Evolutionary conservation across 2,329 filamentous ascomycete genomes (phyloP).

Genomic region (Colletotrichum sp.): DNA sequence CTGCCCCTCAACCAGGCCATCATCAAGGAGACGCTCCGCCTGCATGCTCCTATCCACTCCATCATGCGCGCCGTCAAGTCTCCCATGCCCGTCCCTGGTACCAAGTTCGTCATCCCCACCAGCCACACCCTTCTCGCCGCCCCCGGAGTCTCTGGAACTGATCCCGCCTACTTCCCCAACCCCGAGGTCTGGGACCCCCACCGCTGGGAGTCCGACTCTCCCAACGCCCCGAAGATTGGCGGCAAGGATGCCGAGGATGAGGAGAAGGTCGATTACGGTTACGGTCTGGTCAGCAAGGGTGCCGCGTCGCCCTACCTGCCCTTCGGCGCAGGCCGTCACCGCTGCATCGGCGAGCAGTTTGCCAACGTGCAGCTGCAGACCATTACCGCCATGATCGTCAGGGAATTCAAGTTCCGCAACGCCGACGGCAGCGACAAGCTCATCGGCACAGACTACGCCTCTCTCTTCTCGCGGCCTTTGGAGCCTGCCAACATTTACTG

Average conservation of each 20-base stretch:
- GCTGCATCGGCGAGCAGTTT: conserved; percentile 97
- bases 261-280: conserved; percentile 90
- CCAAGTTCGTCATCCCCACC: conserved; percentile 81
- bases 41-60: conserved; percentile 93
- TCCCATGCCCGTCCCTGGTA: conserved; percentile 83
- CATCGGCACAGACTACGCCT: conserved; percentile 70
- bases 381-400: conserved; percentile 77
- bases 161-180: conserved; percentile 79
- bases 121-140: conserved; percentile 83
- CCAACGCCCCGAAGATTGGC: conserved; percentile 52
- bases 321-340: conserved; percentile 90
- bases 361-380: conserved; percentile 91
- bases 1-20: conserved; percentile 83
- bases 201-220: conserved; percentile 77
- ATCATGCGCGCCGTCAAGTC: conserved; percentile 92
- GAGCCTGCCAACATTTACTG: conserved; percentile 75
- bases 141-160: conserved; percentile 78
- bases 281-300: conserved; percentile 91
- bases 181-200: conserved; percentile 87
- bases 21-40: conserved; percentile 88
- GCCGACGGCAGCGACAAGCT: conserved; percentile 72
- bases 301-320: conserved; percentile 89
- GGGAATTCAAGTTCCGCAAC: conserved; percentile 81
- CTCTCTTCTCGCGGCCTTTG: conserved; percentile 75
- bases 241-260: conserved; percentile 56